Evolutionary conservation across 2,329 filamentous ascomycete species (phyloP).

Genomic region (Verticillium albo-atrum): DNA sequence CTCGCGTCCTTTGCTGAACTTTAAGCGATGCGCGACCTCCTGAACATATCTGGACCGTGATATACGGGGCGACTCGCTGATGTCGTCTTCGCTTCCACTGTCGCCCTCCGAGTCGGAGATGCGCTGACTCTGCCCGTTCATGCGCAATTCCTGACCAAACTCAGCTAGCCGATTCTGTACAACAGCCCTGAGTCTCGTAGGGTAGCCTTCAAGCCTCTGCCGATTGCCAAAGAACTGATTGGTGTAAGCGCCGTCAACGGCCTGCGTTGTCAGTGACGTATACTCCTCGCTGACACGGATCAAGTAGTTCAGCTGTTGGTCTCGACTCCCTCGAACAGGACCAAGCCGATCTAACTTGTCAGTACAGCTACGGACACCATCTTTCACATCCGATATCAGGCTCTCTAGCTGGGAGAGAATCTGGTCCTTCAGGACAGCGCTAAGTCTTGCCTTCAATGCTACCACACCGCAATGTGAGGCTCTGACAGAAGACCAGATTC

Average conservation of each 20-base stretch:
- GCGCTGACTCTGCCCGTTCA: constrained; percentile 32
- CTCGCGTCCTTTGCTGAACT: constrained; percentile 32
- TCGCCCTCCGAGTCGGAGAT: constrained; percentile 14
- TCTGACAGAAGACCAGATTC: constrained; percentile 31
- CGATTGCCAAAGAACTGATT: constrained; percentile 43
- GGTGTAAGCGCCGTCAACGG: constrained; percentile 47
- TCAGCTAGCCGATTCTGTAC: constrained; percentile 43
- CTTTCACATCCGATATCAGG: constrained; percentile 6
- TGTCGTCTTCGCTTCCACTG: constrained; percentile 8
- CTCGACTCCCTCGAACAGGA: constrained; percentile 33
- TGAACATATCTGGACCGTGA: constrained; percentile 23
- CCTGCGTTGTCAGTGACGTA: constrained; percentile 36
- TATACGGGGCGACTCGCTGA: constrained; percentile 10
- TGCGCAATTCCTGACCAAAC: constrained; percentile 40
- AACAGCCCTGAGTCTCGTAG: constrained; percentile 46
- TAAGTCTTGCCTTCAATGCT: constrained; percentile 42
- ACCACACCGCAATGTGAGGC: constrained; percentile 39
- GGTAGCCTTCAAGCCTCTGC: constrained; percentile 23
- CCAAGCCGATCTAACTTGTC: constrained; percentile 42
- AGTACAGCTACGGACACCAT: constrained; percentile 26
- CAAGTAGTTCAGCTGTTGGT: constrained; percentile 45
- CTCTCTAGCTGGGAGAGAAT: constrained; percentile 37
- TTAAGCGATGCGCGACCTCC: background rate
- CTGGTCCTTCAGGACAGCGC: constrained; percentile 42
- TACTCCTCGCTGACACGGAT: constrained; percentile 39